These are phyloP conservation scores for Neurospora sublineolata DNA, from an alignment of 495 filamentous ascomycete genomes.

Conservation along the genomic window DNA sequence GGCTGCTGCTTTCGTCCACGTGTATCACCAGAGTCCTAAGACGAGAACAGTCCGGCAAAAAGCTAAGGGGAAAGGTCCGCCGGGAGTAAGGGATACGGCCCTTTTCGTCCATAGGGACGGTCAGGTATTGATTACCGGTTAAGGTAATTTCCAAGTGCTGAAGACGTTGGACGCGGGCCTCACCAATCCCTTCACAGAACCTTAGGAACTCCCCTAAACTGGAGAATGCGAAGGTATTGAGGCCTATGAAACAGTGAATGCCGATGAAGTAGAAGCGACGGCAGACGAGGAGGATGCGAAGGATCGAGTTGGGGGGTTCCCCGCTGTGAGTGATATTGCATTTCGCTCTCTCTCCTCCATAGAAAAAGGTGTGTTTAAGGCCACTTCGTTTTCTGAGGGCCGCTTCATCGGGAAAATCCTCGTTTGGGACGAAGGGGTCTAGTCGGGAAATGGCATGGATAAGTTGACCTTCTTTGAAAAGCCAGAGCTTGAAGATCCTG, in stretches of 20 bases:
- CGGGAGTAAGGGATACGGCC: conserved; percentile 7
- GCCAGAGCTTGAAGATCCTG: conserved; percentile 18
- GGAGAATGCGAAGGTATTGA: conserved; percentile 35
- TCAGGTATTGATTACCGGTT: conserved; percentile 16
- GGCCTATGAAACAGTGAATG: conserved; percentile 30
- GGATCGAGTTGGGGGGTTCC: conserved; percentile 13
- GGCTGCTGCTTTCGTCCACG: conserved; percentile 18
- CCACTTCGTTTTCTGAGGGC: conserved; percentile 8
- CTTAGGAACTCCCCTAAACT: conserved; percentile 30
- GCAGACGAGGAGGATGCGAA: conserved; percentile 19
- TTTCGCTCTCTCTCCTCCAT: conserved; percentile 12
- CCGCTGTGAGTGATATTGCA: conserved; percentile 17
- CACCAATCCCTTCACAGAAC: conserved; percentile 25
- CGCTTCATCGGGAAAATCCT: conserved; percentile 6
- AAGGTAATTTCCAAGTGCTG: conserved; percentile 27
- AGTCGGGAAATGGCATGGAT: conserved; percentile 32
- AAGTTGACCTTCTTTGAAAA: conserved; percentile 14
- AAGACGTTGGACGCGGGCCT: conserved; percentile 20
- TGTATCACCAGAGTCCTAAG: conserved; percentile 26
- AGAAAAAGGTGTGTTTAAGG: conserved; percentile 21
- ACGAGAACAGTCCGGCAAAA: conserved; percentile 17
- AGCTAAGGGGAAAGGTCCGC: conserved; percentile 16
- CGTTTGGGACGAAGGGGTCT: conserved; percentile 17
- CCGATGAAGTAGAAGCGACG: conserved; percentile 24
- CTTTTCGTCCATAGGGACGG: not conserved